Evolutionary conservation across 148 eudicot genomes (phyloP), one percentile per base, ranked within the genome.

Genomic region (Fallopia convolvulus): DNA sequence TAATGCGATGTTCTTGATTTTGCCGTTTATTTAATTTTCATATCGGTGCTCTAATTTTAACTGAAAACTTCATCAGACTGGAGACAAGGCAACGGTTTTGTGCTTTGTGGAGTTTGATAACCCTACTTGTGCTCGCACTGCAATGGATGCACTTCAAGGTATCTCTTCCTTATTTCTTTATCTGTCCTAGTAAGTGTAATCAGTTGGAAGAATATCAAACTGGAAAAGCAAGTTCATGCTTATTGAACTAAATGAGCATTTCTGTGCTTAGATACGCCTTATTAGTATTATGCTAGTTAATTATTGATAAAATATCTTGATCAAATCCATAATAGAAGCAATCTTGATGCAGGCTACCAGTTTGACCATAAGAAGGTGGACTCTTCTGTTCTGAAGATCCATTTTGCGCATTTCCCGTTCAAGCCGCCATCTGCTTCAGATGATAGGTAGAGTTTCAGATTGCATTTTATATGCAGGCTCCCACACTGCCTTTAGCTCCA

Each of bases 101-200:
- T 94, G 98, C 84, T 94, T 94, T 76, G 97, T 94, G 26, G 98
- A 92, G 83, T 94, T 94, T 74, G 77, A 80, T 66, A 91, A 92
- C 86, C 82, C 95, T 11, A 90, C 87, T 76, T 92, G 97, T 80
- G 98, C 98, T 65, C 84, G 85, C 81, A 90, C 97, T 79, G 98
- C 98, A 81, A 79, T 90, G 93, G 93, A 92, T 73, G 98, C 98
- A 47, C 94, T 94, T 75, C 94, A 94, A 90, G 98, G 98, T 18
- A 50, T 41, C 50, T 50, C 73, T 76, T 75, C 42, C 39, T 53
- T 21, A 10, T 7, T 48, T 11, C 15, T 48, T 48, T 48, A 48
- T 48, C 2, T 48, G 14, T 48, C 50, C 61, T 55, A 55, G 56
- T 8, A 50, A 50, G 18, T 50, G 56, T 50, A 50, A 0, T 50